Evolutionary conservation across 1,284 basidiomycete species (phyloP), one percentile per base, ranked within the genome.

Genomic region (Puccinia horiana): DNA sequence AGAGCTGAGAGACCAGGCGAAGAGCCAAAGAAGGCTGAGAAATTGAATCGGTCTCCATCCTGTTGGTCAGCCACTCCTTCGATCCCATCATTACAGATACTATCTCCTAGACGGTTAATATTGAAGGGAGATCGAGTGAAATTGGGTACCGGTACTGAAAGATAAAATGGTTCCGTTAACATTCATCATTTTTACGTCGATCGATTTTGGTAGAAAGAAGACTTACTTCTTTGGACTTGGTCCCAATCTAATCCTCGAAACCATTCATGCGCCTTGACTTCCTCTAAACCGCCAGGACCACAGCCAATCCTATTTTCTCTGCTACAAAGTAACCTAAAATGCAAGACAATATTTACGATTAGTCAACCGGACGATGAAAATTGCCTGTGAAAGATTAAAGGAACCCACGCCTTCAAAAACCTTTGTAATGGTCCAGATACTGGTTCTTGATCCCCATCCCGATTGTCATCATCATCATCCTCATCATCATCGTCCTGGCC

Each of bases 11-110:
- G 65, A 35, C 76, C 76, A 42, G 76, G 76, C 47, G 76, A 77
- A 20, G 76, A 77, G 42, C 42, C 42, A 44, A 77, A 77, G 29
- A 77, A 77, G 0, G n/a, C 58, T 20, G 76, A 77, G n/a, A 77
- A 77, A 67, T 77, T 23, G 44, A 77, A 77, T 16, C 35, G 26
- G 29, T 9, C 26, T 0, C 18, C 35, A 8, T 37, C 74, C 18
- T 74, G 20, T 23, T 49, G 32, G 16, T 2, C 29, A 6, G 11
- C 35, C 2, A 12, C 16, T 1, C 18, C 61, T 6, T 1, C 9
- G 1, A 8, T 40, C 18, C 12, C 44, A 29, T 47, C 42, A 20
- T 16, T 1, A 49, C 69, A 47, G 2, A 72, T 44, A 44, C 49
- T 72, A 26, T 47, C 49, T 5, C 44, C 69, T 5, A 72, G 9